Base-by-base conservation (phyloP, 1,284 basidiomycete species). In the Cystobasidium slooffiae region DNA sequence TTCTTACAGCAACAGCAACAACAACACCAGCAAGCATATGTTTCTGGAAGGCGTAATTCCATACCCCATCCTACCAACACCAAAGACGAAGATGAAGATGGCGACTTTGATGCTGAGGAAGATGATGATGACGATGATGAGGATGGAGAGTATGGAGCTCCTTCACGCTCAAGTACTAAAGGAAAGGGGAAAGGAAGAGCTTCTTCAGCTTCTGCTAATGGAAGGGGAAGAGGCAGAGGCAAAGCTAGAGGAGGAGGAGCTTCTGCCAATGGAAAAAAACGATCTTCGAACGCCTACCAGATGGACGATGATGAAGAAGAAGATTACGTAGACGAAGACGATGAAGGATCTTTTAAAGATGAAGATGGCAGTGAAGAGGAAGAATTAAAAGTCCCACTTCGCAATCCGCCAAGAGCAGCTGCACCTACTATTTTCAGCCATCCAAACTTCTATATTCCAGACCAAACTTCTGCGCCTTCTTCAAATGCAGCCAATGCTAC, bases 301-400 rank as follows among this genome's bases (percentile, higher is more conserved):
- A 31, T 31, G 31, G 31, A 31, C 31, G 31, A 31, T 31, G 31
- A 31, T 31, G 56, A 59, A 44, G 39, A 63, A 3, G 61, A 12
- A 16, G n/a, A 24, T 18, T 18, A 44, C 62, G 37, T 46, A n/a
- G n/a, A 46, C 10, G 37, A 8, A 46, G 43, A 44, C 1, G 62
- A 64, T 16, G 64, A 67, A 16, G 64, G 55, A 8, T 31, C 44
- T 22, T 49, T 37, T n/a, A 61, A 63, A 22, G 69, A 53, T 16
- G 59, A 72, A 37, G 69, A 72, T 16, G 68, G 61, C 10, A 56
- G 61, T 4, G 68, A 69, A n/a, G 68, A 69, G 6, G 53, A 39
- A 10, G 51, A 59, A 47, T 6, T 16, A 46, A 20, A 18, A 12
- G 7, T 52, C 49, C 39, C 59, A 63, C 58, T 37, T 46, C 49